Evolutionary conservation across 805 yeast genomes (phyloP).

Genomic region (Aciculoconidium aculeatum): DNA sequence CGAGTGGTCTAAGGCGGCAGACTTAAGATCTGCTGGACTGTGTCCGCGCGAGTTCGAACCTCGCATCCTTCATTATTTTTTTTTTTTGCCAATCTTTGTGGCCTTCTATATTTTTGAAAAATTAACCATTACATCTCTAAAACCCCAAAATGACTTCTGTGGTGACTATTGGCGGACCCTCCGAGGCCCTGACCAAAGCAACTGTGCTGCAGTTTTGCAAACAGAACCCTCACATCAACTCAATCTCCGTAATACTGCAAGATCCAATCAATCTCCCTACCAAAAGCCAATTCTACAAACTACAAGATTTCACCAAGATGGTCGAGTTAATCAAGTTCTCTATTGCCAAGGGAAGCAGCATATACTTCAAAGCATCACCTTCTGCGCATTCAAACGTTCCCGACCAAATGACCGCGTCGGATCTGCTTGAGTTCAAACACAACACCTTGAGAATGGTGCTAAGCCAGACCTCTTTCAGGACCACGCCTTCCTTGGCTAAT

Average conservation of each 20-base stretch:
- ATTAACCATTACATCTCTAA: no score
- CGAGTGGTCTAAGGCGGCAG: slow-evolving; percentile 14
- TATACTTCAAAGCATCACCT: slow-evolving; percentile 5
- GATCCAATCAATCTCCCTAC: not conserved
- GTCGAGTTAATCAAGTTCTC: not conserved
- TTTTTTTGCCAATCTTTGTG: no score
- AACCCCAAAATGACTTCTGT: no score
- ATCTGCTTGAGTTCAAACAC: slow-evolving; percentile 4
- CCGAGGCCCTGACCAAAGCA: no score
- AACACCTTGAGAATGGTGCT: slow-evolving; percentile 3
- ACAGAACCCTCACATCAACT: slow-evolving; percentile 1
- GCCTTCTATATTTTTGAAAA: no score
- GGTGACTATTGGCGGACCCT: no score
- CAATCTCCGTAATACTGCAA: not conserved
- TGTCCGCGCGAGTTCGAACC: slow-evolving; percentile 13
- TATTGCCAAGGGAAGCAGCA: not conserved
- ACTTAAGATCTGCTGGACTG: slow-evolving; percentile 12
- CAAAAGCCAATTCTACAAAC: slow-evolving; percentile 1
- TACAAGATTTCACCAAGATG: slow-evolving; percentile 1
- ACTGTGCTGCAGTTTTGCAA: no score
- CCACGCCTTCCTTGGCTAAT: slow-evolving; percentile 8
- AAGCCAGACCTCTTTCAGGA: slow-evolving; percentile 6
- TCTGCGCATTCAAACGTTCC: slow-evolving; percentile 1
- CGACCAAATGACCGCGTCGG: not conserved
- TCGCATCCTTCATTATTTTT: slow-evolving; percentile 11